Conservation (phyloP, 2,329 filamentous ascomycete genomes). For the Chrysoporthe cubensis region DNA sequence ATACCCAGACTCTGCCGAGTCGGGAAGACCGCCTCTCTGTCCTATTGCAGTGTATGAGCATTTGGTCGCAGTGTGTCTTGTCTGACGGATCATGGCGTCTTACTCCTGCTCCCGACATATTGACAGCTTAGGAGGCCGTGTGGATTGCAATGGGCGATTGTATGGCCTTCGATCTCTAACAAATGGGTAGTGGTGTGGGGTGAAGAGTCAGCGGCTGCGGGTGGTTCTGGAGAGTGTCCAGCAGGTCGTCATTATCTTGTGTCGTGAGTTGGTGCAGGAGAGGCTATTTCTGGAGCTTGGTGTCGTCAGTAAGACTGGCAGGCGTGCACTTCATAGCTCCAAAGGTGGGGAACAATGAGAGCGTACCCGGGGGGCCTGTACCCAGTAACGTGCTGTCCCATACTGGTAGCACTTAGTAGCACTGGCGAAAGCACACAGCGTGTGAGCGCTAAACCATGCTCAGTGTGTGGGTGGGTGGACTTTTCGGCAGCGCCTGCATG, state of each 20-base stretch:
- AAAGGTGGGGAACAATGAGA: conserved; percentile 11
- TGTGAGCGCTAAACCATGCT: not conserved
- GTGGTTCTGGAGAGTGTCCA: not conserved
- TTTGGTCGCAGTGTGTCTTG: conserved; percentile 11
- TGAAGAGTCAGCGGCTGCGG: not conserved
- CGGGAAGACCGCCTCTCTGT: conserved; percentile 94
- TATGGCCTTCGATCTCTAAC: not conserved
- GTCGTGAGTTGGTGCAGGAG: conserved; percentile 6
- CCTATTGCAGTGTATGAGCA: conserved; percentile 53
- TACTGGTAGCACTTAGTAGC: not conserved
- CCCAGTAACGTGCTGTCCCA: not conserved
- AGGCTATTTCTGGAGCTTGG: conserved; percentile 48
- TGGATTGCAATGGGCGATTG: conserved; percentile 11
- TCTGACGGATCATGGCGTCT: conserved; percentile 29
- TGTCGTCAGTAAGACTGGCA: conserved; percentile 39
- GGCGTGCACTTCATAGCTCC: conserved; percentile 25
- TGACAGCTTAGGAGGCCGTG: conserved; percentile 23
- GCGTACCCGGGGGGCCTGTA: not conserved
- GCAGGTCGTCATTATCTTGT: conserved; percentile 7
- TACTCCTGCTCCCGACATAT: conserved; percentile 48
- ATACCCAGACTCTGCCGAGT: conserved; percentile 94
- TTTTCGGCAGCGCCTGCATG: conserved; percentile 27
- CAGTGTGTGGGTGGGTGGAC: conserved; percentile 4
- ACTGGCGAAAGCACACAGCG: not conserved
- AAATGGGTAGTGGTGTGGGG: not conserved